Evolutionary conservation across 129 eudicot species (phyloP), one percentile per base, ranked within the genome.

Genomic region (Pittosporum tobira): DNA sequence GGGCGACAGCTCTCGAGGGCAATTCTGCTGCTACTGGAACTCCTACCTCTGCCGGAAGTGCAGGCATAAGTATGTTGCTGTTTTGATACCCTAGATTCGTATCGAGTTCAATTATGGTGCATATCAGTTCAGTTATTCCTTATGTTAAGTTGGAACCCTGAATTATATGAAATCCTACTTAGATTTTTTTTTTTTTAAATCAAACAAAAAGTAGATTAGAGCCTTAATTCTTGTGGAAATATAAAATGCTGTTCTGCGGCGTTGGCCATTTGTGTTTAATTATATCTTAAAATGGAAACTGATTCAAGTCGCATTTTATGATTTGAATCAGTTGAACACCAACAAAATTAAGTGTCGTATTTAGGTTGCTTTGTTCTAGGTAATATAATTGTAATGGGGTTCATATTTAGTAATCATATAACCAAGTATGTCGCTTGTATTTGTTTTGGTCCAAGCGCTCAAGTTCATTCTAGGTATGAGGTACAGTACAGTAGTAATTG

Each of bases 1-100:
- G 98, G 29, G 98, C 98, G 14, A 91, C 98, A 0, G 98, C 98
- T 8, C 87, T 91, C 2, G 95, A 91, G 34, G 98, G 95, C 27
- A 90, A 86, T 77, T 70, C 90, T 7, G 87, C 77, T 15, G 80
- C 73, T 3, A 68, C 94, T 1, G 95, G 85, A 20, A 78, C 95
- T 62, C 98, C 95, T 18, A 67, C 95, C 3, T 83, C 98, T 19
- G 94, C 95, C 5, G 98, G 98, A 59, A 85, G 95, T 64, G 95
- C 95, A 23, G 98, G 98, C 43, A 91, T 91, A 48, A 78, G 98
- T 91, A 91, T 66, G 90, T 68, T 31, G 26, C 19, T 4, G 2
- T 15, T n/a, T 18, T 7, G 40, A 34, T 34, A 12, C 40, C 40
- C 11, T 34, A 34, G 40, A 34, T 4, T 2, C 10, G 16, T 13